Evolutionary conservation across 352 stramenopile genomes (phyloP).

Genomic region (Globisporangium radiosum): DNA sequence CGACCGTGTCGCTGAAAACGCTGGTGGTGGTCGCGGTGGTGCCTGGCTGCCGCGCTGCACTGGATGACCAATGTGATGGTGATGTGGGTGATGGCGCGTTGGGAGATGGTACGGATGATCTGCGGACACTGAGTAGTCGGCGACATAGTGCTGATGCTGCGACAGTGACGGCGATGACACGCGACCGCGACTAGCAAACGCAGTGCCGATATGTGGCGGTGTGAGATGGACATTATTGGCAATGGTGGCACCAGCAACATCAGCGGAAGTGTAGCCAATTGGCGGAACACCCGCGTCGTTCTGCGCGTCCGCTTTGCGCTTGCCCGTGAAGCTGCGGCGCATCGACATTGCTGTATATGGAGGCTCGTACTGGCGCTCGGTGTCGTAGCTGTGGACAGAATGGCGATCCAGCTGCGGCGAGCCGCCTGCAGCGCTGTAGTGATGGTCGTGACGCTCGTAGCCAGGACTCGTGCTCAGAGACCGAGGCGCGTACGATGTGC

Average conservation of each 20-base stretch:
- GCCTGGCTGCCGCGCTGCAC: background rate
- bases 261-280: background rate
- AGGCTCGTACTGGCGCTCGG: background rate
- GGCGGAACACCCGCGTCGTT: background rate
- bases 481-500: background rate
- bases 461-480: background rate
- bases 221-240: constrained; percentile 1
- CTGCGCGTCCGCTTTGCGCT: constrained; percentile 8
- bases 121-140: no score
- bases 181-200: background rate
- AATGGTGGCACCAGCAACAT: no score
- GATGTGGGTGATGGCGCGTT: no score
- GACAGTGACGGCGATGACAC: background rate
- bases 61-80: no score
- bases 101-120: no score
- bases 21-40: background rate
- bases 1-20: background rate
- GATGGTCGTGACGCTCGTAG: background rate
- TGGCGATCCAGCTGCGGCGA: background rate
- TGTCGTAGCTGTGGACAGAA: background rate
- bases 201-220: background rate
- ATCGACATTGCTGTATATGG: background rate
- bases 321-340: constrained; percentile 2
- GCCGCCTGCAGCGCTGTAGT: background rate
- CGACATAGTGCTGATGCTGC: no score